Conservation (phyloP, 768 basidiomycete genomes). For the Hygrocybe punicea region DNA sequence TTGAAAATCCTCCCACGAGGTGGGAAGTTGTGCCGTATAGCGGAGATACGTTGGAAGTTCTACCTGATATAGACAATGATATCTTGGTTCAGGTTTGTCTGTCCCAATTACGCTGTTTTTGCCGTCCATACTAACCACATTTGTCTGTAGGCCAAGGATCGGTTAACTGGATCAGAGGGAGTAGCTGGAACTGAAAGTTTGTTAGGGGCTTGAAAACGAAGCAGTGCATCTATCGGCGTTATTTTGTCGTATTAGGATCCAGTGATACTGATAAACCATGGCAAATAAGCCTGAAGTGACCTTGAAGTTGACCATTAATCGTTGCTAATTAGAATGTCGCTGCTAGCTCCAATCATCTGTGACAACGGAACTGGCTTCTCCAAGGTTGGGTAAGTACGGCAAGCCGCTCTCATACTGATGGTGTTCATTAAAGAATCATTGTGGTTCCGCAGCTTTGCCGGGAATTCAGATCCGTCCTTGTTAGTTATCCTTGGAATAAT, state of each 20-base stretch:
- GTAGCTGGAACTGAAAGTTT: slow-evolving; percentile 3
- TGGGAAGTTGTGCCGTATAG: slow-evolving; percentile 64
- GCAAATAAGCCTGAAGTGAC: neutral
- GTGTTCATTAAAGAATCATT: slow-evolving; percentile 4
- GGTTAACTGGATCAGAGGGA: neutral
- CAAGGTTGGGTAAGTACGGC: slow-evolving; percentile 82
- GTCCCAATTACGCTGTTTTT: neutral
- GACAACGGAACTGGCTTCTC: slow-evolving; percentile 98
- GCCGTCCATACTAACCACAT: neutral
- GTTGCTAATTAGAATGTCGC: slow-evolving; percentile 52
- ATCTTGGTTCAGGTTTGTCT: slow-evolving; percentile 50
- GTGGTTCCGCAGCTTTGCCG: slow-evolving; percentile 69
- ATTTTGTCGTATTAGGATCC: slow-evolving; percentile 6
- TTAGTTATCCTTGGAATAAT: slow-evolving; percentile 39
- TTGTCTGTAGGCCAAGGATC: neutral
- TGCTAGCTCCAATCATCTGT: slow-evolving; percentile 91
- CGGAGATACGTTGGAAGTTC: slow-evolving; percentile 51
- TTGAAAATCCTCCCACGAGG: slow-evolving; percentile 68
- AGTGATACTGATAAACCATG: neutral
- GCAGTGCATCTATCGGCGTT: too few species aligned
- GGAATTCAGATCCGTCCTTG: slow-evolving; percentile 99
- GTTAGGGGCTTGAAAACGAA: neutral
- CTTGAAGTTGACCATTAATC: neutral
- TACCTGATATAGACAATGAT: slow-evolving; percentile 63
- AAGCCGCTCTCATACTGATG: neutral